Evolutionary conservation across 495 filamentous ascomycete genomes (phyloP).

Genomic region (Talaromyces borbonicus): DNA sequence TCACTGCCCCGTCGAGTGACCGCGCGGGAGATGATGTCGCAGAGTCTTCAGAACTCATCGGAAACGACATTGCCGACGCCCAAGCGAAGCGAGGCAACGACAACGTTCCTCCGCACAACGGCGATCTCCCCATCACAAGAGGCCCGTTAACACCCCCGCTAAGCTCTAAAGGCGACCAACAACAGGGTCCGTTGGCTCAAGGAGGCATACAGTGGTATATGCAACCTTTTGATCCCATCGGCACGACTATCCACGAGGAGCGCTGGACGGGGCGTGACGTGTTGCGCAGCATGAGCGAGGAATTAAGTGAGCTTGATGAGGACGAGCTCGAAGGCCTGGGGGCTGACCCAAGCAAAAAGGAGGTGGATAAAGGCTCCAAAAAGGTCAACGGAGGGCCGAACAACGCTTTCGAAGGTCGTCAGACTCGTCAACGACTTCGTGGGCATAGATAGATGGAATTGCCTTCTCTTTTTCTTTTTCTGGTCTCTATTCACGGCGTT

Average conservation of each 20-base stretch:
- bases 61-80: constrained; percentile 10
- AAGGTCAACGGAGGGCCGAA: constrained; percentile 1
- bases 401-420: constrained; percentile 21
- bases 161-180: constrained; percentile 36
- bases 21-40: background rate
- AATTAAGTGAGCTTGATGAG: constrained; percentile 80
- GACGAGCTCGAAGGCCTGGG: constrained; percentile 65
- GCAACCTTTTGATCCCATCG: constrained; percentile 64
- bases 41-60: constrained; percentile 1
- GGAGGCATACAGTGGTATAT: constrained; percentile 89
- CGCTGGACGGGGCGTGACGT: constrained; percentile 68
- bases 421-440: constrained; percentile 32
- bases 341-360: constrained; percentile 30
- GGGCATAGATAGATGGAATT: constrained; percentile 19
- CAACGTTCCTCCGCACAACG: constrained; percentile 32
- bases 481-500: background rate
- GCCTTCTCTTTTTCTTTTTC: constrained; percentile 8
- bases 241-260: constrained; percentile 68
- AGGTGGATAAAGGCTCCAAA: constrained; percentile 8
- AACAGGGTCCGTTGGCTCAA: constrained; percentile 47
- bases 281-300: constrained; percentile 70
- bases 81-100: constrained; percentile 15
- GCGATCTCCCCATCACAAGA: constrained; percentile 14
- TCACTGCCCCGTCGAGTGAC: constrained; percentile 4
- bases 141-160: constrained; percentile 34